phyloP scores from a whole-genome alignment of 1,284 basidiomycete species.

The Golubevia sp. region DNA sequence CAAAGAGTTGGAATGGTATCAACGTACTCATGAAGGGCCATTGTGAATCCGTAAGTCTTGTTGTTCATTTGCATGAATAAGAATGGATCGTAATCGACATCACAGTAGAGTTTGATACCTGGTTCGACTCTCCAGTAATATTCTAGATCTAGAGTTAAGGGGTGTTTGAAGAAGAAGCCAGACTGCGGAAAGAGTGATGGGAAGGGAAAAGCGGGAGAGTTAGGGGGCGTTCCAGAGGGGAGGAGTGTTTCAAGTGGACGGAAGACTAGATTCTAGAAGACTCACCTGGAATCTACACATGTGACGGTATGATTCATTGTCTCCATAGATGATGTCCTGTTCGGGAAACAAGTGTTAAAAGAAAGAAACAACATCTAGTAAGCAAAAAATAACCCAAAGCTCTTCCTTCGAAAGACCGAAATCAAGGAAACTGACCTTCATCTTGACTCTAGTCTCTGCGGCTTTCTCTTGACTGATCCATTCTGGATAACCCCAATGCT shows the following conservation, averaged over 20 bases:
- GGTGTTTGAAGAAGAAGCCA: conserved; percentile 18
- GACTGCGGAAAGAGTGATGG: conserved; percentile 8
- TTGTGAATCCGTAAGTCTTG: conserved; percentile 55
- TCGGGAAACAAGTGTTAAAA: not conserved
- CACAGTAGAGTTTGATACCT: conserved; percentile 10
- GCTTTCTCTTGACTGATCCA: conserved; percentile 47
- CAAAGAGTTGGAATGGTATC: conserved; percentile 49
- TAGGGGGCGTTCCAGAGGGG: too few relatives aligned
- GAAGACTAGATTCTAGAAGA: too few relatives aligned
- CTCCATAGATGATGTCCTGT: conserved; percentile 46
- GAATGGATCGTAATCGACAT: conserved; percentile 56
- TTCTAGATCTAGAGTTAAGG: conserved; percentile 13
- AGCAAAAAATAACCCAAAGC: not conserved
- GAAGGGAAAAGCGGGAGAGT: not conserved
- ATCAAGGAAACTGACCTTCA: conserved; percentile 1
- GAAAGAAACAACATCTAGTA: not conserved
- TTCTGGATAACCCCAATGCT: conserved; percentile 51
- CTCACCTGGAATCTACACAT: conserved; percentile 23
- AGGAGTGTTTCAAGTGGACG: too few relatives aligned
- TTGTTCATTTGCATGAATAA: conserved; percentile 57
- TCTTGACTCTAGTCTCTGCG: conserved; percentile 23
- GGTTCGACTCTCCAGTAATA: conserved; percentile 25
- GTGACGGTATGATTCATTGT: conserved; percentile 52
- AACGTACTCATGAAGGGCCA: conserved; percentile 48
- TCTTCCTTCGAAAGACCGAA: not conserved